Percentiles rank a stretch among this genome's conserved stretches.
Conservation (phyloP, 148 eudicot species). For the Arbutus unedo region DNA sequence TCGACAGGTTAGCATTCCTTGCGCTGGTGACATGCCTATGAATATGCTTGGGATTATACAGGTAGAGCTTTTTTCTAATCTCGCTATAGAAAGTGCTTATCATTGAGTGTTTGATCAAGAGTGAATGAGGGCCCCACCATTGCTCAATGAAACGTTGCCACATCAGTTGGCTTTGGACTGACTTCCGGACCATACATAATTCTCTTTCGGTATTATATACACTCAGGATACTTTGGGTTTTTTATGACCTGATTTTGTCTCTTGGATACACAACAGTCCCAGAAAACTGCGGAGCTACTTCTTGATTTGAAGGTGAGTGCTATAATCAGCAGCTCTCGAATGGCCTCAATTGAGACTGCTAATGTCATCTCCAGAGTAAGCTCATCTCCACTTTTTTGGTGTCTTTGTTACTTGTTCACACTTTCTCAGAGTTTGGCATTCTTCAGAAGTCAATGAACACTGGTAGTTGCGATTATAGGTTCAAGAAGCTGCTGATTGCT, state of each 20-base stretch:
- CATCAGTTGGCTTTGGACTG: constrained; percentile 2
- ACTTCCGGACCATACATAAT: background rate
- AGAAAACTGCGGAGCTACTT: constrained; percentile 93
- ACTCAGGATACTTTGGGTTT: background rate
- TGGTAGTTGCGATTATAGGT: constrained; percentile 40
- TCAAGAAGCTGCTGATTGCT: constrained; percentile 95
- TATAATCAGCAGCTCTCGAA: constrained; percentile 55
- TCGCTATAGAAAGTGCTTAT: background rate
- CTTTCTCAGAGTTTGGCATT: background rate
- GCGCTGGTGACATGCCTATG: constrained; percentile 53
- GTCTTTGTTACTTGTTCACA: background rate
- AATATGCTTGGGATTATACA: constrained; percentile 84
- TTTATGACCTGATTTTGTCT: constrained; percentile 20
- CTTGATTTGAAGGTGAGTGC: constrained; percentile 79
- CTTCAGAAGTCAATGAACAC: background rate
- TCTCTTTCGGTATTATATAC: background rate
- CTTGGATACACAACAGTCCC: constrained; percentile 53
- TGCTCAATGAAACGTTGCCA: background rate
- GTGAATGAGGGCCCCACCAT: background rate
- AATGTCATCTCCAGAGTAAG: constrained; percentile 63
- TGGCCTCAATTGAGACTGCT: constrained; percentile 70
- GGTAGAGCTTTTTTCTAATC: constrained; percentile 32
- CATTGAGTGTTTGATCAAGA: background rate
- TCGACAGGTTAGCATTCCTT: constrained; percentile 42
- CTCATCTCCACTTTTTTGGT: background rate